Evolutionary conservation across 495 filamentous ascomycete genomes (phyloP), one percentile per base, ranked within the genome.

Genomic region (Annulohypoxylon moriforme): DNA sequence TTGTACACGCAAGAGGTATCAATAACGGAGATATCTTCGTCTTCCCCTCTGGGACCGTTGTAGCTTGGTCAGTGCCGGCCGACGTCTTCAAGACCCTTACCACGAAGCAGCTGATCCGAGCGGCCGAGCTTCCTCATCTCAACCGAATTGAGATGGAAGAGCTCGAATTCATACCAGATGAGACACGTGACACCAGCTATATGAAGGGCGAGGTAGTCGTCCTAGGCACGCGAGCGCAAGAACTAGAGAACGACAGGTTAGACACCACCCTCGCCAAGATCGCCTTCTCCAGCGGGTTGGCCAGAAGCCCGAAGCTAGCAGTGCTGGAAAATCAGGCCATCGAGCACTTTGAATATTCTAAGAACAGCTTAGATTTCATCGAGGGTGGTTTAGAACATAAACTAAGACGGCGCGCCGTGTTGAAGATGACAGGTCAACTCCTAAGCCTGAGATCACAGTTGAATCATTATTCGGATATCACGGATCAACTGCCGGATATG

Each of bases 21-120:
- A 88, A 86, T 64, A 77, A 82, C 57, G 94, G 94, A 11, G 96
- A 98, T 77, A 86, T 98, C 13, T 98, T 98, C 71, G 89, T 99
- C n/a, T 99, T 99, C 73, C 94, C 96, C 4, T 97, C 95, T 0
- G 96, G 96, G 2, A 96, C 94, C n/a, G 88, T 98, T 4, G 96
- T 98, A 8, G 88, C 92, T 29, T 99, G 96, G 96, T 89, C 89
- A 6, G 84, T 97, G 2, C 89, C 92, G 0, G 85, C 92, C 59
- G 87, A 89, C 31, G 86, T 92, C 18, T 89, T 91, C 11, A 87
- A 86, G 14, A 87, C 87, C 24, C 81, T 98, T n/a, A 90, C 94
- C 2, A 90, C 90, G 4, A 85, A 85, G 57, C 90, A 91, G 34
- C 81, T 96, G 6, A 83, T 91, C 0, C 89, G 89, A 0, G 94